Evolutionary conservation across 2,329 filamentous ascomycete genomes (phyloP).

Genomic region (Sporothrix globosa): DNA sequence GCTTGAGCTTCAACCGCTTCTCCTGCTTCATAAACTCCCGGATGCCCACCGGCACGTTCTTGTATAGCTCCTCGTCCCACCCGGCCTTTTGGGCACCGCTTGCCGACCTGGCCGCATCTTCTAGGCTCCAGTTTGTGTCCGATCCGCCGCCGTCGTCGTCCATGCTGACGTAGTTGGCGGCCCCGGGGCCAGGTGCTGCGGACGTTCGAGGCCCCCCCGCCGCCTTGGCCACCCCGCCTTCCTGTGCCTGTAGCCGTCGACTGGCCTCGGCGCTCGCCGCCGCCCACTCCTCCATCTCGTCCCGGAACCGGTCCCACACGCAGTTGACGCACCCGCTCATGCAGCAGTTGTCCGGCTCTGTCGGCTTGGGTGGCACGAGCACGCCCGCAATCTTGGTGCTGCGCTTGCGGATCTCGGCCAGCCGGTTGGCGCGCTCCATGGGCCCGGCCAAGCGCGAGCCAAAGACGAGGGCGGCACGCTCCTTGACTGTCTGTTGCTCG

Average conservation of each 20-base stretch:
- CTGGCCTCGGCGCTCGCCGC: slow-evolving; percentile 66
- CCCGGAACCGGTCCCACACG: slow-evolving; percentile 89
- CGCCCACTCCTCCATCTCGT: slow-evolving; percentile 91
- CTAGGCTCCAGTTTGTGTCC: slow-evolving; percentile 64
- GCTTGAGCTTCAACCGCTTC: slow-evolving; percentile 81
- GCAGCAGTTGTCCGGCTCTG: slow-evolving; percentile 96
- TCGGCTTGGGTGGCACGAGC: slow-evolving; percentile 77
- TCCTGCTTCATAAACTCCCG: slow-evolving; percentile 97
- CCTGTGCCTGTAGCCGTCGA: slow-evolving; percentile 50
- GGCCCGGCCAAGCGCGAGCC: slow-evolving; percentile 77
- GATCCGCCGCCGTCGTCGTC: slow-evolving; percentile 81
- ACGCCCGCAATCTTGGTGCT: slow-evolving; percentile 75
- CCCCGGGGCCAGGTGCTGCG: background rate
- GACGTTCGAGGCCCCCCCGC: background rate
- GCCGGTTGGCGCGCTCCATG: slow-evolving; percentile 65
- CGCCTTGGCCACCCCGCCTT: slow-evolving; percentile 37
- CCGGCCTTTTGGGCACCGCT: slow-evolving; percentile 42
- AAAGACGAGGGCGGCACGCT: slow-evolving; percentile 72
- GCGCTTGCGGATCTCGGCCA: slow-evolving; percentile 60
- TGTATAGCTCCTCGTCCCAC: slow-evolving; percentile 71
- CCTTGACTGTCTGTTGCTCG: slow-evolving; percentile 46
- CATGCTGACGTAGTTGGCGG: slow-evolving; percentile 59
- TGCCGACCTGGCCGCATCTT: slow-evolving; percentile 11
- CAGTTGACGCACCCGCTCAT: slow-evolving; percentile 99
- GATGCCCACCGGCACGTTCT: slow-evolving; percentile 85